Evolutionary conservation across 148 eudicot genomes (phyloP), one percentile per base, ranked within the genome.

Genomic region (Pharnaceum exiguum): DNA sequence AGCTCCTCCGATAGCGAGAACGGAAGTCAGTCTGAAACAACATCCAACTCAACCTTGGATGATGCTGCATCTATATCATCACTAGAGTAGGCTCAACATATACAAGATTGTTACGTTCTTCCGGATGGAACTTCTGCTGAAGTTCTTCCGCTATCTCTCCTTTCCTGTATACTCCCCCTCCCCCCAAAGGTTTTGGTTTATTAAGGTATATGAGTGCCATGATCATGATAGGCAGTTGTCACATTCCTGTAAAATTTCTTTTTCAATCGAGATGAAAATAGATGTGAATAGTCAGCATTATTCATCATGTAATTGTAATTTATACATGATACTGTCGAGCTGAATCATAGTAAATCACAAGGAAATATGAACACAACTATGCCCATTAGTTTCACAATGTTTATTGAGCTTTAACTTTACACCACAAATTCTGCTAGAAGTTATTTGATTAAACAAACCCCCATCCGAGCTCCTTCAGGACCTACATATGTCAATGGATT

Each of bases 61-160:
- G 98, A 93, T 56, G 77, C 90, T 42, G 84, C 82, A 44, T 93
- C 98, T 4, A 95, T 83, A 51, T 88, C 87, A 50, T 93, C 98
- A 11, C 43, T 73, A 60, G 96, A 91, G 49, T 77, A 77, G 71
- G 55, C 17, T 44, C 19, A 30, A 33, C 21, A 39, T 45, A 52
- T 55, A 63, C 43, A 38, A 55, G 30, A 23, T 33, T 32, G 12
- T 35, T 21, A 11, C 43, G 16, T n/a, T 61, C 39, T 37, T 55
- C 18, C 65, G 55, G 64, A 54, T 69, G 68, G 73, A 69, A 69
- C 68, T 62, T 62, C 33, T 23, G 39, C 68, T 69, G 30, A 69
- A 62, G 73, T 69, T 69, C 72, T 30, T 22, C 53, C 52, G 38
- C 32, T 8, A 24, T 52, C 36, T 23, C 43, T 31, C 35, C 30